Conservation (phyloP, 2,329 filamentous ascomycete species). For the Claviceps africana region DNA sequence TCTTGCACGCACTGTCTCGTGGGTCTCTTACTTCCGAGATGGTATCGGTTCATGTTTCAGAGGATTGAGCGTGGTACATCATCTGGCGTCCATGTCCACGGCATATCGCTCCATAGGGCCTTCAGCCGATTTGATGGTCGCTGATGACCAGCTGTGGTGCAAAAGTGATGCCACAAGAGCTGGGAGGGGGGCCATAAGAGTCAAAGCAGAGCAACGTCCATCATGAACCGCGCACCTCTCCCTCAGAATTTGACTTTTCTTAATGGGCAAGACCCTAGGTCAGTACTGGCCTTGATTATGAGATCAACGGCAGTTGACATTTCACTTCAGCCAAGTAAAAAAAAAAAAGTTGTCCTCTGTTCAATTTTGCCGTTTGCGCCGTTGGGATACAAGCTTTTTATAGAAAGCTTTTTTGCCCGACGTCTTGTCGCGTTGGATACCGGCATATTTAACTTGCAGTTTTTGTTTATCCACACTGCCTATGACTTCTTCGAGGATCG, state of each 20-base stretch:
- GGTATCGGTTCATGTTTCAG: no score
- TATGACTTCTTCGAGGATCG: constrained; percentile 73
- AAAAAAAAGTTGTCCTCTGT: no score
- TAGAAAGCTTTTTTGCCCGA: constrained; percentile 87
- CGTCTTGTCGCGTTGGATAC: constrained; percentile 68
- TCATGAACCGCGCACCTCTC: not conserved
- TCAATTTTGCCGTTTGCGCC: constrained; percentile 16
- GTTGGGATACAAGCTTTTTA: constrained; percentile 52
- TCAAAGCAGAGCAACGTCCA: not conserved
- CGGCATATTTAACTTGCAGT: constrained; percentile 76
- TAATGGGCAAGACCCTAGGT: not conserved
- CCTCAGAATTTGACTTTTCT: not conserved
- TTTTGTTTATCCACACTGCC: constrained; percentile 36
- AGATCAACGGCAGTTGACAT: not conserved
- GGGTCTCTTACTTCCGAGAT: not conserved
- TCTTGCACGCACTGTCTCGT: not conserved
- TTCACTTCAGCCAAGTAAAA: not conserved
- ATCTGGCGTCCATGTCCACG: not conserved
- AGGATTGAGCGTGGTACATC: no score
- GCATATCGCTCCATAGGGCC: no score
- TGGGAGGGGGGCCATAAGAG: not conserved
- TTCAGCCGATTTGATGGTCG: not conserved
- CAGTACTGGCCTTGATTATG: not conserved
- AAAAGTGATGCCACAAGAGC: not conserved
- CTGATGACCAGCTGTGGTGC: not conserved